Base-by-base conservation (phyloP, 2,329 filamentous ascomycete genomes). In the Remersonia thermophila region DNA sequence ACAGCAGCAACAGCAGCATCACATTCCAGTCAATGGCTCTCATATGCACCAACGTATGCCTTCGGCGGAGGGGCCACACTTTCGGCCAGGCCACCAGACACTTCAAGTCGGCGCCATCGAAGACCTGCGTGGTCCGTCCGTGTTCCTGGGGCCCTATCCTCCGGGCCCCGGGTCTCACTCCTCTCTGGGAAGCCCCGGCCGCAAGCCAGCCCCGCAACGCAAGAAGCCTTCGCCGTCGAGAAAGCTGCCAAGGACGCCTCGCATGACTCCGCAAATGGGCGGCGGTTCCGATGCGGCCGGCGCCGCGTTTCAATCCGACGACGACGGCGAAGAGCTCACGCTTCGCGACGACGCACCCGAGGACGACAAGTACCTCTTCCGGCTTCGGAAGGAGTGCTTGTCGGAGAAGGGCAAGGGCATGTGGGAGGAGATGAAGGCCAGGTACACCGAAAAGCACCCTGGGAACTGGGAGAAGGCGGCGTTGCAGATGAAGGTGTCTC, bases 401-500 rank as follows among this genome's bases (percentile, higher is more conserved):
- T 47, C 61, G 14, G 58, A 62, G 35, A 69, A 68, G 46, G 70
- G 71, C 12, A 69, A 69, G 43, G 67, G 69, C 25, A 74, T 74
- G 69, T 75, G 71, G 71, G 63, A 69, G 16, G 57, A 60, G 27
- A 72, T 75, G 39, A 59, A 62, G 33, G 50, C 49, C 4, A 61
- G 65, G 38, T 73, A 60, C 41, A 40, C 40, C 8, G 56, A 60
- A 41, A 54, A 55, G 11, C 57, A 55, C 5, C 30, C 48, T 23
- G 48, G 48, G 13, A 55, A 47, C 29, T 49, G 55, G 36, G 58
- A 62, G 27, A 66, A 68, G 43, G 65, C 69, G 33, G 62, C 62
- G 33, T 57, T 74, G 4, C 71, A 75, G 46, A 74, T 75, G 71
- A 69, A 66, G 48, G 60, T 71, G 28, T 63, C 64, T 10, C 61